These are phyloP conservation scores for Laguncularia racemosa DNA, from an alignment of 345 rosid genomes.

Conservation along the genomic window DNA sequence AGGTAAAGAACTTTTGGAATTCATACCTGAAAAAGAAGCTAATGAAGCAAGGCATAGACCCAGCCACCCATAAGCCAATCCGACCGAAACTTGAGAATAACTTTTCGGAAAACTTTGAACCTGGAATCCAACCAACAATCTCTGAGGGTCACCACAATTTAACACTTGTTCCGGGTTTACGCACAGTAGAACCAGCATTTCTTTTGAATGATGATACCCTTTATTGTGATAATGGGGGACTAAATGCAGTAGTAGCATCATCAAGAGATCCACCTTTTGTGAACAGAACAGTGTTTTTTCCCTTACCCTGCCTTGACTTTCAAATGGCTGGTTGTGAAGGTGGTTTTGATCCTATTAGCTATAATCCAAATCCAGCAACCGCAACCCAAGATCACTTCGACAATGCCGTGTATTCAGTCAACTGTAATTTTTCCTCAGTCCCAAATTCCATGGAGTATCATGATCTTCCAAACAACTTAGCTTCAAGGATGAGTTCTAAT, in stretches of 20 bases:
- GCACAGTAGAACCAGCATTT: conserved; percentile 32
- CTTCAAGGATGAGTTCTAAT: conserved; percentile 32
- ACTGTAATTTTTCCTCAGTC: conserved; percentile 21
- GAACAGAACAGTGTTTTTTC: conserved; percentile 22
- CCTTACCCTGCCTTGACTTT: conserved; percentile 28
- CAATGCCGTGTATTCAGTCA: background rate
- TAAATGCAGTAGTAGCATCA: conserved; percentile 5
- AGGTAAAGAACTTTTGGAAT: conserved; percentile 65
- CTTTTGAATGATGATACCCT: conserved; percentile 16
- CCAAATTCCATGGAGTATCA: conserved; percentile 24
- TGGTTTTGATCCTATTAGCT: conserved; percentile 13
- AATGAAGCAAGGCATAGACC: conserved; percentile 59
- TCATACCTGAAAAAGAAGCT: conserved; percentile 64
- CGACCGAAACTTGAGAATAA: background rate
- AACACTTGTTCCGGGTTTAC: conserved; percentile 10
- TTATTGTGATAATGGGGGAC: conserved; percentile 17
- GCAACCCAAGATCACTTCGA: conserved; percentile 4
- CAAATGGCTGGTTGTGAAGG: conserved; percentile 11
- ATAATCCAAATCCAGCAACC: conserved; percentile 13
- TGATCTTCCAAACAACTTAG: conserved; percentile 34
- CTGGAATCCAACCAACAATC: too few species aligned
- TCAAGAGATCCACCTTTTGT: too few species aligned
- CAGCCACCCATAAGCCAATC: conserved; percentile 44
- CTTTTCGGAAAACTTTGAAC: too few species aligned
- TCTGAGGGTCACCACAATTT: background rate